Evolutionary conservation across 2,329 filamentous ascomycete genomes (phyloP), one percentile per base, ranked within the genome.

Genomic region (Stromatinia cepivora): DNA sequence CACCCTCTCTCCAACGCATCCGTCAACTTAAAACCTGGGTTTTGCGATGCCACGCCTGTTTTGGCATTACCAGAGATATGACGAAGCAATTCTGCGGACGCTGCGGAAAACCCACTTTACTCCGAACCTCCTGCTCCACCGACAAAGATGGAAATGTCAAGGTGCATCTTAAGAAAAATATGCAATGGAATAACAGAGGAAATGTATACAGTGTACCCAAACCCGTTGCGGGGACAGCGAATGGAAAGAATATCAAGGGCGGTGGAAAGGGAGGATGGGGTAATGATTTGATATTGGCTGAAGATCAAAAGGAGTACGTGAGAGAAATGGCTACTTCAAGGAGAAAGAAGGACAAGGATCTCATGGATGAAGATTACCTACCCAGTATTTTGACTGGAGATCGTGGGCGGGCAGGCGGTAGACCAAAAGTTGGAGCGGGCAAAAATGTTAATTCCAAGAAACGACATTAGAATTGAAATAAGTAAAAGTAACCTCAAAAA

Each of bases 311-410:
- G 82, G 95, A 99, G 82, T 98, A 92, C 79, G 79, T 86, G 54
- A 84, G 86, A 72, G 89, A 89, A 66, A 79, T 86, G 22, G 85
- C 85, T 4, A 85, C 89, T 74, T 87, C 91, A 78, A 87, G 85
- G 75, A 87, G 90, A 75, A 83, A 82, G 66, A 90, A 89, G 77
- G 88, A 92, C 78, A 89, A 88, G 77, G 93, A 97, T 80, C 81
- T 97, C 69, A 96, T 98, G 94, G 94, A 98, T 78, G 90, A 96
- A 78, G 94, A 99, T 80, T 97, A 94, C 79, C 81, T 98, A 72
- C 95, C 95, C 0, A 85, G 88, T 46, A 92, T 99, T 61, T 78
- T 99, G 77, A 95, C 88, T 0, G 95, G 95, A 0, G 88, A 94
- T 76, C 84, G 94, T 73, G 85, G 82, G 10, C 86, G 86, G 58